A percentile compares a stretch with the other conserved stretches of the same genome.
Evolutionary conservation across 257 asterid species (phyloP).

Genomic region (Lycium barbarum): DNA sequence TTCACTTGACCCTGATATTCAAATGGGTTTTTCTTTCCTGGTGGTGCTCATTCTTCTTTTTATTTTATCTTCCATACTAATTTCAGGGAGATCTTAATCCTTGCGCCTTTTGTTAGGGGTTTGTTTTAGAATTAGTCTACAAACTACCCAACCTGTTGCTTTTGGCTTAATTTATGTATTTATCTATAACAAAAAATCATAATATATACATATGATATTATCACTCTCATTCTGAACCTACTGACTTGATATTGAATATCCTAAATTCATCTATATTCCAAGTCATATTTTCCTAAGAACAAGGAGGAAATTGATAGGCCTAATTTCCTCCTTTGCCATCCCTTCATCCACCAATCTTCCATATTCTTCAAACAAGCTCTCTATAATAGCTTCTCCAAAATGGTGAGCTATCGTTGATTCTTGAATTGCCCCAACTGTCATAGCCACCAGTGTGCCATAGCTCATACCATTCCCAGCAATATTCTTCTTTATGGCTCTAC

Average conservation of each 20-base stretch:
- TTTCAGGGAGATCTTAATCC: too few relatives aligned
- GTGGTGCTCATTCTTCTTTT: neutral
- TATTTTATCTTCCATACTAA: too few relatives aligned
- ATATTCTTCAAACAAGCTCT: constrained; percentile 58
- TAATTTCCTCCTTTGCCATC: constrained; percentile 51
- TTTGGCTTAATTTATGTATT: too few relatives aligned
- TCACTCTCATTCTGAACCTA: neutral
- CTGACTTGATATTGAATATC: neutral
- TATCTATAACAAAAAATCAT: too few relatives aligned
- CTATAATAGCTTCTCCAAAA: constrained; percentile 63
- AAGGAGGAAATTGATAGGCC: constrained; percentile 52
- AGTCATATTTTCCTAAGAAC: constrained; percentile 54
- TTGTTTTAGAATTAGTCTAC: neutral
- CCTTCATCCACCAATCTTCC: constrained; percentile 74
- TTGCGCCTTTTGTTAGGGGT: neutral
- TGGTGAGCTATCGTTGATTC: constrained; percentile 77
- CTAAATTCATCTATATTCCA: neutral
- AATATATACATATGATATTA: neutral
- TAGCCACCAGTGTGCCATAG: constrained; percentile 72
- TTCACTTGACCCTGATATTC: neutral
- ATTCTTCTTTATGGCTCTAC: constrained; percentile 43
- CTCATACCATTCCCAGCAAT: constrained; percentile 38
- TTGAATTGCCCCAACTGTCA: constrained; percentile 83
- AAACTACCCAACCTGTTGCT: neutral
- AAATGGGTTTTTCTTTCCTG: neutral